Evolutionary conservation across 805 yeast species (phyloP).

Genomic region (Trichomonascus vanleenenianus): DNA sequence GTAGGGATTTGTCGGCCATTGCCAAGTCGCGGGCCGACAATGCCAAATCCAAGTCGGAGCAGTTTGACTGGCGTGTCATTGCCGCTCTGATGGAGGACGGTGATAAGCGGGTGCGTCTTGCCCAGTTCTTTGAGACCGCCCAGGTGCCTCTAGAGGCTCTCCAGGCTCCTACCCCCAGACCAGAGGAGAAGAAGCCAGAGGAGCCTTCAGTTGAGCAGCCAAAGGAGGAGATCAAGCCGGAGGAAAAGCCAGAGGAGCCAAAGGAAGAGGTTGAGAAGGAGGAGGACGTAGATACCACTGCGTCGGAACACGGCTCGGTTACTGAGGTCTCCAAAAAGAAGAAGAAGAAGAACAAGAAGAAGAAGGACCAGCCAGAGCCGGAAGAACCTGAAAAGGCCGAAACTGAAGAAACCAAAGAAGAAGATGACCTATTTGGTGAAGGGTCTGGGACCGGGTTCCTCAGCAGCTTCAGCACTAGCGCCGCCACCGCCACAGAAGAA

Average conservation of each 20-base stretch:
- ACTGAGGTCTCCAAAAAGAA: constrained; percentile 3
- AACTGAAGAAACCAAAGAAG: constrained; percentile 15
- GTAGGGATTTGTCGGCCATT: constrained; percentile 15
- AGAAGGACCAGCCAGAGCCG: constrained; percentile 11
- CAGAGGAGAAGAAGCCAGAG: constrained; percentile 12
- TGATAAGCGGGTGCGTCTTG: constrained; percentile 17
- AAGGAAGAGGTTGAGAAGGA: constrained; percentile 5
- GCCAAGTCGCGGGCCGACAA: constrained; percentile 13
- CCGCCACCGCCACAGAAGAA: no score
- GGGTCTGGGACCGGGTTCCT: constrained; percentile 23
- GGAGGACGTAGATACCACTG: not conserved
- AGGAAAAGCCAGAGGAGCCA: constrained; percentile 9
- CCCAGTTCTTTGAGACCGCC: constrained; percentile 15
- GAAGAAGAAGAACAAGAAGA: constrained; percentile 6
- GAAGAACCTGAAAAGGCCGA: constrained; percentile 12
- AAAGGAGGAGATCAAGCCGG: no score
- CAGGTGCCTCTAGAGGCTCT: not conserved
- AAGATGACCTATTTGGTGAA: constrained; percentile 33
- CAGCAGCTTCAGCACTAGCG: constrained; percentile 12
- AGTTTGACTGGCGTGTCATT: constrained; percentile 31
- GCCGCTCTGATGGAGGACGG: constrained; percentile 29
- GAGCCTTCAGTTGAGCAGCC: constrained; percentile 11
- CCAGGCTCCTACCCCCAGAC: constrained; percentile 6
- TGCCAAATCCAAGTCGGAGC: constrained; percentile 17
- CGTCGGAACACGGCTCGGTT: not conserved